Conservation (phyloP, 1,284 basidiomycete species). For the Phenoliferia sp. region DNA sequence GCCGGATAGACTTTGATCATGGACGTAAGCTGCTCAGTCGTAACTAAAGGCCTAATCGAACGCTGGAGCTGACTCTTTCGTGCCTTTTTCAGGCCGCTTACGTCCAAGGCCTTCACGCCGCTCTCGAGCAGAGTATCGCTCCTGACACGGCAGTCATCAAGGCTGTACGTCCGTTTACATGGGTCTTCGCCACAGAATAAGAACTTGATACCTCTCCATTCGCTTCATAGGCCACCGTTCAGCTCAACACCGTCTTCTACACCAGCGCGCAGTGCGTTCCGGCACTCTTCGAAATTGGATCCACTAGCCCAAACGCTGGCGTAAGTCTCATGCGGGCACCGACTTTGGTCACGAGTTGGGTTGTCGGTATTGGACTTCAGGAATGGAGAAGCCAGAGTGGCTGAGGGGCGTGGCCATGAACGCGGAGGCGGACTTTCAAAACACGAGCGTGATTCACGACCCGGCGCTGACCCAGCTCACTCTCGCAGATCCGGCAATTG, state of each 20-base stretch:
- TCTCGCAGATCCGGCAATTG: slow-evolving; percentile 82
- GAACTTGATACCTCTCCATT: slow-evolving; percentile 27
- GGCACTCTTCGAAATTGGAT: slow-evolving; percentile 82
- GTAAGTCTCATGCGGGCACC: slow-evolving; percentile 38
- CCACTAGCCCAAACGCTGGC: slow-evolving; percentile 67
- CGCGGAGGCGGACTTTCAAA: not conserved
- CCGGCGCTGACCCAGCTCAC: not conserved
- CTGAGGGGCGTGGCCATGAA: not conserved
- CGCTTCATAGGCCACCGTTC: slow-evolving; percentile 72
- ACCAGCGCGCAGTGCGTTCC: slow-evolving; percentile 86
- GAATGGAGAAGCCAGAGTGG: not conserved
- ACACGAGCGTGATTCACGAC: no score
- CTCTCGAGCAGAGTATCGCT: slow-evolving; percentile 76
- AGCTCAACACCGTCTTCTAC: slow-evolving; percentile 86
- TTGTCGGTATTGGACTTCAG: not conserved
- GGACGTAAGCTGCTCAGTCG: no score
- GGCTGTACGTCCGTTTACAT: slow-evolving; percentile 56
- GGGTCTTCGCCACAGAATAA: slow-evolving; percentile 4
- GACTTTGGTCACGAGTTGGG: not conserved
- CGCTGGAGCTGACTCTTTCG: no score
- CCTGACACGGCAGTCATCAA: slow-evolving; percentile 84
- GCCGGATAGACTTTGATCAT: no score
- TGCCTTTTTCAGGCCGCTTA: slow-evolving; percentile 32
- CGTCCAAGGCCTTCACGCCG: slow-evolving; percentile 71
- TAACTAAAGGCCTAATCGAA: no score